Evolutionary conservation across 352 stramenopile genomes (phyloP).

Genomic region (Globisporangium rhizosaccharum): DNA sequence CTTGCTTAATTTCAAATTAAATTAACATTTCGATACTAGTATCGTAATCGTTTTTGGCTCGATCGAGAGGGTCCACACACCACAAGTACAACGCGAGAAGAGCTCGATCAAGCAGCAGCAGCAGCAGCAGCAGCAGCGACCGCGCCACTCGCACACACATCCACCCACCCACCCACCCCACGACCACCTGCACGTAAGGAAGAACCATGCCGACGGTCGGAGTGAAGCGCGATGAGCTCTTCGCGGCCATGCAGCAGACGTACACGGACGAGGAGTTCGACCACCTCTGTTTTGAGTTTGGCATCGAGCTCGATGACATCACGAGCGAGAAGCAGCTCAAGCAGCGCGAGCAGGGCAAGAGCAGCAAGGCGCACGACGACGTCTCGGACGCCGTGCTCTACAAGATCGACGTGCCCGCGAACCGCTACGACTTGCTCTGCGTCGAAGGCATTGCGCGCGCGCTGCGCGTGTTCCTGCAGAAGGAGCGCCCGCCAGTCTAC

Average conservation of each 20-base stretch:
- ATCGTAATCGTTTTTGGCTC: too few relatives aligned
- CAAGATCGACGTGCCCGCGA: conserved; percentile 99
- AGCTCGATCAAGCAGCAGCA: too few relatives aligned
- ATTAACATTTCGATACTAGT: too few relatives aligned
- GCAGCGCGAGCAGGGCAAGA: conserved; percentile 69
- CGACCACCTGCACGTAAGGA: not conserved
- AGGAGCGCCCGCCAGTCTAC: conserved; percentile 90
- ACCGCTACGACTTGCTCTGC: conserved; percentile 99
- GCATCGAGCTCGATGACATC: conserved; percentile 96
- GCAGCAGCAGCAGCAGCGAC: too few relatives aligned
- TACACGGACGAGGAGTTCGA: conserved; percentile 99
- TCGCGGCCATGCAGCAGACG: conserved; percentile 93
- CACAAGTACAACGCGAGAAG: too few relatives aligned
- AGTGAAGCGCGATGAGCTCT: conserved; percentile 97
- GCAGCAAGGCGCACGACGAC: conserved; percentile 28
- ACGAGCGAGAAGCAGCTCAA: conserved; percentile 87
- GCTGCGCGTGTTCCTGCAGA: conserved; percentile 96
- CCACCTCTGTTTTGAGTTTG: conserved; percentile 99
- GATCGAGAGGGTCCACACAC: too few relatives aligned
- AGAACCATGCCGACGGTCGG: conserved; percentile 96
- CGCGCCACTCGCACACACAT: not conserved
- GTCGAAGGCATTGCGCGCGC: conserved; percentile 97
- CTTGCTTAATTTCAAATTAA: too few relatives aligned
- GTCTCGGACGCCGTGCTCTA: conserved; percentile 94
- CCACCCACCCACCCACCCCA: not conserved